phyloP scores from a whole-genome alignment of 2,329 filamentous ascomycete genomes.

The Hyphodiscus sp. region DNA sequence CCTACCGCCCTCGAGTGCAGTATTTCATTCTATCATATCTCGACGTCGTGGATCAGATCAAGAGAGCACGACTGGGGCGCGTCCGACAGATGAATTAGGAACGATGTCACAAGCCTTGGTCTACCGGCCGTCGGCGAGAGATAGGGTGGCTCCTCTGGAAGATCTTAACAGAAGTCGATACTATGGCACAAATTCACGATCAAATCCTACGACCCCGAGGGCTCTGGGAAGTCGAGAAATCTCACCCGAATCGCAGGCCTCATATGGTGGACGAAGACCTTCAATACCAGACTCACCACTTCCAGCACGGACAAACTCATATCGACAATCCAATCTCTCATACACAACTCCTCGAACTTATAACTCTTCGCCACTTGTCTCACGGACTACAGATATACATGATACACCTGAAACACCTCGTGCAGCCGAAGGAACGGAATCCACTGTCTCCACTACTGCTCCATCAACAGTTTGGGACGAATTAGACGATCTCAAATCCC shows the following conservation, averaged over 20 bases:
- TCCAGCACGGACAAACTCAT: slow-evolving; percentile 21
- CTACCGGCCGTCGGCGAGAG: slow-evolving; percentile 20
- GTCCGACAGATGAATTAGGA: slow-evolving; percentile 20
- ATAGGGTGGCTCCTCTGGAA: slow-evolving; percentile 15
- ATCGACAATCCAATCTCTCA: slow-evolving; percentile 29
- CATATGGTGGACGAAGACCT: slow-evolving; percentile 21
- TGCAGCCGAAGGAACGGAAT: slow-evolving; percentile 66
- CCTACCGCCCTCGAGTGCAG: slow-evolving; percentile 19
- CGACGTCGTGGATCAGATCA: slow-evolving; percentile 26
- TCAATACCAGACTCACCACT: slow-evolving; percentile 20
- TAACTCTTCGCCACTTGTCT: slow-evolving; percentile 55
- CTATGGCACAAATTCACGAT: slow-evolving; percentile 15
- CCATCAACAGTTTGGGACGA: slow-evolving; percentile 98
- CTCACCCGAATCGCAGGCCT: slow-evolving; percentile 22
- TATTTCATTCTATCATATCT: slow-evolving; percentile 13
- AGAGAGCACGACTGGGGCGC: slow-evolving; percentile 17
- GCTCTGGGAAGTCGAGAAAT: slow-evolving; percentile 17
- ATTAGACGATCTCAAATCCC: slow-evolving; percentile 87
- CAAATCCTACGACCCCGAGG: slow-evolving; percentile 26
- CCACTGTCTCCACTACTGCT: slow-evolving; percentile 78
- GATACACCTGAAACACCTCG: slow-evolving; percentile 38
- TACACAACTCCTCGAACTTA: slow-evolving; percentile 28
- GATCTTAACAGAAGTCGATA: slow-evolving; percentile 23
- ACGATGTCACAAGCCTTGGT: slow-evolving; percentile 22
- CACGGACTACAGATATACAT: slow-evolving; percentile 37